These are phyloP conservation scores for Lonicera japonica DNA, from an alignment of 129 eudicot genomes.

Conservation along the genomic window DNA sequence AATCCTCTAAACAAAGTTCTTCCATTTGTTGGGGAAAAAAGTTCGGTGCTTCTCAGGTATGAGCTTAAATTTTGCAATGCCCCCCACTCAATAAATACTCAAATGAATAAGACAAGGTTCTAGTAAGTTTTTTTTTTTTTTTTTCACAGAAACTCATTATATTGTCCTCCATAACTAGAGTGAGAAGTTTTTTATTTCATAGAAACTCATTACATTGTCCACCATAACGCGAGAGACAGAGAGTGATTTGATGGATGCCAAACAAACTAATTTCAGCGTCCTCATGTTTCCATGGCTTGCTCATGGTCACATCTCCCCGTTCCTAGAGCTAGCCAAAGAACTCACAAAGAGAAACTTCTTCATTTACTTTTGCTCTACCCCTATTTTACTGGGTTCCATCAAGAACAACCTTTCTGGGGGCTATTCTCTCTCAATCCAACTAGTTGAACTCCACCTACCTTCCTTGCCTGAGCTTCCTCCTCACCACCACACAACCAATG, in stretches of 20 bases:
- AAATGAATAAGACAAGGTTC: no score
- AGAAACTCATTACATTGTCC: no score
- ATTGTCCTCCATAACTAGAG: no score
- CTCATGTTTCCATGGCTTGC: constrained; percentile 51
- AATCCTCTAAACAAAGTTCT: no score
- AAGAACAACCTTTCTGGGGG: background rate
- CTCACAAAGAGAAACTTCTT: constrained; percentile 16
- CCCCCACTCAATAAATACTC: no score
- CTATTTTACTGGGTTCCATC: constrained; percentile 22
- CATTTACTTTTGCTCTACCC: constrained; percentile 25
- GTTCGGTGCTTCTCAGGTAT: no score
- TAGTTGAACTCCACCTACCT: constrained; percentile 32
- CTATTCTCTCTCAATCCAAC: constrained; percentile 13
- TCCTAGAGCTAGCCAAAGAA: constrained; percentile 36
- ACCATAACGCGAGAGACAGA: background rate
- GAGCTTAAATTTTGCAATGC: no score
- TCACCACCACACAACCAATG: constrained; percentile 39
- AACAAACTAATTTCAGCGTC: background rate
- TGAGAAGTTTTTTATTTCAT: no score
- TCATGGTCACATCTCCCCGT: constrained; percentile 38
- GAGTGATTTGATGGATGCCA: constrained; percentile 2
- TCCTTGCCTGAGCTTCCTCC: constrained; percentile 32
- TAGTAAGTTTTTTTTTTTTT: no score
- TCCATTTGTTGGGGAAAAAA: no score
- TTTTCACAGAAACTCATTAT: no score